Base-by-base conservation (phyloP, 2,329 filamentous ascomycete species). In the Hypocrella siamensis region DNA sequence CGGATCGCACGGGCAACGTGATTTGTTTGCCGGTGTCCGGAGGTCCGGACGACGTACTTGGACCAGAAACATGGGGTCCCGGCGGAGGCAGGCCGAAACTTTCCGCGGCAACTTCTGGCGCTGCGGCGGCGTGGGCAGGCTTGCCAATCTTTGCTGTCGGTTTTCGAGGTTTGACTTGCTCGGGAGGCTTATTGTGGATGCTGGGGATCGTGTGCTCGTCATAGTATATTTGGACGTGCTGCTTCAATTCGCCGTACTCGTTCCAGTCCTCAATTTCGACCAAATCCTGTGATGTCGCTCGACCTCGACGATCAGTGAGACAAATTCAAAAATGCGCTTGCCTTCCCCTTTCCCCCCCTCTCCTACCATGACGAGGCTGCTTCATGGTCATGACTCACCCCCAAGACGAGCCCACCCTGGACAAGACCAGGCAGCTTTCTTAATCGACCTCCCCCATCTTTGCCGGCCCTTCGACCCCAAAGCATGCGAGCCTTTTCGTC, bases 191-290 rank as follows among this genome's bases (percentile, higher is more conserved):
- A 43, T 68, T 53, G 58, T 61, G 51, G 56, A 69, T 63, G 50
- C 61, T 51, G 21, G 68, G 65, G 42, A 72, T 69, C 30, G 69
- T 73, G 45, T 60, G 61, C 42, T 75, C 70, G 57, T 75, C 70
- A 51, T 69, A 69, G 56, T 68, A 72, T 43, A 79, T 70, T 38
- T 66, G 75, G 45, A 96, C 74, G 46, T 88, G 79, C 56, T 88
- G 74, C 54, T 85, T 84, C 38, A 98, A 70, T 58, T 96, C 88
- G 56, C 85, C 85, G 56, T 92, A 94, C 54, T 98, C 90, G 61
- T 98, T 98, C 90, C 88, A 96, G 52, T 98, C 90, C 58, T 98
- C 90, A 40, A 96, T 75, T 56, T 96, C 79, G 40, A 88, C 79
- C 31, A 94, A 68, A 52, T 94, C 90, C 86, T 94, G 38, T 4